phyloP scores from a whole-genome alignment of 2,329 filamentous ascomycete genomes.

The Neopestalotiopsis sp. region DNA sequence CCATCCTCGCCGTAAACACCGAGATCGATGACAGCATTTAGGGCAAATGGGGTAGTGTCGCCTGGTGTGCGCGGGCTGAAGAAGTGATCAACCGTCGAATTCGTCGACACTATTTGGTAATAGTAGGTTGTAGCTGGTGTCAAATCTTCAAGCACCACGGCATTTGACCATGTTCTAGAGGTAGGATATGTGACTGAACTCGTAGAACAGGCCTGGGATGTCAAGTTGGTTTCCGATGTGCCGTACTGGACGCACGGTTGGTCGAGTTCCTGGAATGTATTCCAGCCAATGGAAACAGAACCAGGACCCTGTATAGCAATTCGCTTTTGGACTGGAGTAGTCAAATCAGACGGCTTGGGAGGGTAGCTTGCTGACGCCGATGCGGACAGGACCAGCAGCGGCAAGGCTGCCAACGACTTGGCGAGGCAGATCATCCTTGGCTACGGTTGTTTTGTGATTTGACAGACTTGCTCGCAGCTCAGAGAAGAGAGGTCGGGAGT shows the following conservation, averaged over 20 bases:
- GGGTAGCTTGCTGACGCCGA: slow-evolving; percentile 44
- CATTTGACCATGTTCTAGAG: slow-evolving; percentile 59
- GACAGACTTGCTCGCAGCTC: background rate
- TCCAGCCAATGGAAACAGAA: slow-evolving; percentile 57
- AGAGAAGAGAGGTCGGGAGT: background rate
- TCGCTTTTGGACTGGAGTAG: slow-evolving; percentile 38
- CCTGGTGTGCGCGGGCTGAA: slow-evolving; percentile 57
- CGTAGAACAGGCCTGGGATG: slow-evolving; percentile 47
- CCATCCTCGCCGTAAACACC: slow-evolving; percentile 60
- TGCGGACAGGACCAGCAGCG: slow-evolving; percentile 32
- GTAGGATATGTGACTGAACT: slow-evolving; percentile 54
- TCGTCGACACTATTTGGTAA: slow-evolving; percentile 62
- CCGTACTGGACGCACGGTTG: slow-evolving; percentile 58
- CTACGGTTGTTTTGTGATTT: background rate
- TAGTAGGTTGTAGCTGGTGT: slow-evolving; percentile 61
- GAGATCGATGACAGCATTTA: slow-evolving; percentile 58
- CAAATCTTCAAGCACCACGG: slow-evolving; percentile 50
- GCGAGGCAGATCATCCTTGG: slow-evolving; percentile 30
- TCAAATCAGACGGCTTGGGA: slow-evolving; percentile 50
- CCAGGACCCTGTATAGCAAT: background rate
- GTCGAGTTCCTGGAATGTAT: slow-evolving; percentile 54
- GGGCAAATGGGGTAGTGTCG: slow-evolving; percentile 57
- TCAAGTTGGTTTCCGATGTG: slow-evolving; percentile 43
- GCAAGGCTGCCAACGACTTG: slow-evolving; percentile 28
- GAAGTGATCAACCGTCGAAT: slow-evolving; percentile 59